Evolutionary conservation across 1,139 yeast species (phyloP).

Genomic region (Debaryomyces fabryi): DNA sequence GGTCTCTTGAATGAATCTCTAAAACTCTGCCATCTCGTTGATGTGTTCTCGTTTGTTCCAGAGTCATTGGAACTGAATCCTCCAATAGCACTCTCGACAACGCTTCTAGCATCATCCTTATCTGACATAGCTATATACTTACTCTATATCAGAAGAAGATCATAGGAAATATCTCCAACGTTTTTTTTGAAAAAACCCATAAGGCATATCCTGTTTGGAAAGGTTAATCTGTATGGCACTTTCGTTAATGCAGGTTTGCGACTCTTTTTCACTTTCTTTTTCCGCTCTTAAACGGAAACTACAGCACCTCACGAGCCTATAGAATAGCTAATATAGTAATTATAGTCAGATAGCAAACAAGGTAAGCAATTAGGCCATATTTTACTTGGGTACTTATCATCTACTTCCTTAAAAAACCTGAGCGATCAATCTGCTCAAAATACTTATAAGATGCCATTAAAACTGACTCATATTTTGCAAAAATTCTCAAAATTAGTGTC

Average conservation of each 20-base stretch:
- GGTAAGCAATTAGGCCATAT: too few species aligned
- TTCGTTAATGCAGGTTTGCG: neutral
- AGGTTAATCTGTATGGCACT: conserved; percentile 4
- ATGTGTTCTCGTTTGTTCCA: neutral
- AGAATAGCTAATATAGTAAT: neutral
- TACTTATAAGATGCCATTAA: too few species aligned
- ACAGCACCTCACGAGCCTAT: neutral
- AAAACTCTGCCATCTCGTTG: conserved; percentile 21
- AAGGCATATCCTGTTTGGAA: neutral
- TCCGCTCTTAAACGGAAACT: neutral
- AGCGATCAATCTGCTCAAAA: too few species aligned
- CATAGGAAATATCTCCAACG: neutral
- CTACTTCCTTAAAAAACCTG: too few species aligned
- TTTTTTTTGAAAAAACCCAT: neutral
- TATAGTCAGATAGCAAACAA: neutral
- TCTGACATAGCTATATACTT: neutral
- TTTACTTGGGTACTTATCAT: too few species aligned
- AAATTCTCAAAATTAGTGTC: too few species aligned
- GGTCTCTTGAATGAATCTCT: conserved; percentile 42
- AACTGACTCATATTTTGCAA: too few species aligned
- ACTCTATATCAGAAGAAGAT: neutral
- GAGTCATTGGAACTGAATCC: conserved; percentile 1
- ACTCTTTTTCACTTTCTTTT: neutral
- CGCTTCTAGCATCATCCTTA: conserved; percentile 1
- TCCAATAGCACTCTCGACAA: neutral